Percentiles rank a stretch among this genome's conserved stretches.
Conservation (phyloP, 2,329 filamentous ascomycete genomes). For the Aspergillus candidus region DNA sequence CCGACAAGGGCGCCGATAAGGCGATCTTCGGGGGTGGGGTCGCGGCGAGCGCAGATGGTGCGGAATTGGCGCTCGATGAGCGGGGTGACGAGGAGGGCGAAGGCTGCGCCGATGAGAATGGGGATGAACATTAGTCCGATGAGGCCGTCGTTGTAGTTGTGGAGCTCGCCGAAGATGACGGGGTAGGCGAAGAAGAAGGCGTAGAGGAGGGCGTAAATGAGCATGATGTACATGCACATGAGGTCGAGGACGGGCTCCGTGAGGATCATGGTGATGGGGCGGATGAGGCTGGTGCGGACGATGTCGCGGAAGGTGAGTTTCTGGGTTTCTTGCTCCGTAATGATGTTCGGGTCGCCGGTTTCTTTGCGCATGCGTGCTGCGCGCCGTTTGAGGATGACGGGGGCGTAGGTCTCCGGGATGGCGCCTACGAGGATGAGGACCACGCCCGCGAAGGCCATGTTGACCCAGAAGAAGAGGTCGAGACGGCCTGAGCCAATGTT, state of each 20-base stretch:
- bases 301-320: conserved; percentile 23
- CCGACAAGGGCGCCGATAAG: conserved; percentile 68
- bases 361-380: conserved; percentile 27
- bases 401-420: conserved; percentile 33
- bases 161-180: conserved; percentile 66
- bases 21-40: conserved; percentile 66
- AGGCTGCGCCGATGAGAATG: conserved; percentile 27
- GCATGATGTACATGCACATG: conserved; percentile 71
- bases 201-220: conserved; percentile 43
- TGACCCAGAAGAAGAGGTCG: conserved; percentile 30
- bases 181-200: conserved; percentile 47
- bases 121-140: conserved; percentile 40
- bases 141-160: conserved; percentile 39
- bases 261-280: conserved; percentile 74
- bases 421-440: conserved; percentile 19
- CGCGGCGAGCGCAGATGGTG: conserved; percentile 51
- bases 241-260: conserved; percentile 38
- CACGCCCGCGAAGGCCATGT: conserved; percentile 26
- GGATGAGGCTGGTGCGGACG: conserved; percentile 63
- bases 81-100: conserved; percentile 28
- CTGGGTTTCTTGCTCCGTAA: conserved; percentile 27
- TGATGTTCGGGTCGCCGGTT: conserved; percentile 27
- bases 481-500: conserved; percentile 35
- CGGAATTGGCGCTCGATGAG: conserved; percentile 71
- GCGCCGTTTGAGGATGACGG: conserved; percentile 28